Conservation (phyloP, 208 protist species). For the Leishmania tarentolae region DNA sequence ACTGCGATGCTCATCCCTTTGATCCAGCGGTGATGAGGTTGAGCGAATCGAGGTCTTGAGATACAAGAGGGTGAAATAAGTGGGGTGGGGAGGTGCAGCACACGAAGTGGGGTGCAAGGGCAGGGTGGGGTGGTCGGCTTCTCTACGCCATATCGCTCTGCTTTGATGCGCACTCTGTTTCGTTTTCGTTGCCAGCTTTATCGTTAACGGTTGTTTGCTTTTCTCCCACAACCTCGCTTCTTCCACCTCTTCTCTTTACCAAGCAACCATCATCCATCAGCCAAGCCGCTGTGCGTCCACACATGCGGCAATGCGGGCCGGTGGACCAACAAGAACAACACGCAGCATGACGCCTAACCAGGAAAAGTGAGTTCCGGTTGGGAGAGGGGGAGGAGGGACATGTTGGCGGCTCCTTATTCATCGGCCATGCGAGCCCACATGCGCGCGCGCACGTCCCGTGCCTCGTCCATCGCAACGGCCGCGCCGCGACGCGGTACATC, state of each 20-base stretch:
- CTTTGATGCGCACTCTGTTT: not conserved
- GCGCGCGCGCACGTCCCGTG: conserved; percentile 15
- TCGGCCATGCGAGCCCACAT: conserved; percentile 13
- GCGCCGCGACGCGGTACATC: conserved; percentile 17
- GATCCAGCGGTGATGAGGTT: not conserved
- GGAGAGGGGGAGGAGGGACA: not conserved
- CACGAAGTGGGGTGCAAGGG: not conserved
- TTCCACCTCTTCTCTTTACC: not conserved
- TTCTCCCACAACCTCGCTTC: not conserved
- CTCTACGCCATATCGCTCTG: not conserved
- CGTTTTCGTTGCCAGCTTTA: not conserved
- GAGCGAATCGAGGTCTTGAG: not conserved
- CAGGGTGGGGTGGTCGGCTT: not conserved
- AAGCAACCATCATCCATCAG: not conserved
- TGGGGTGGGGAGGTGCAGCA: not conserved
- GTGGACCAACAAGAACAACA: not conserved
- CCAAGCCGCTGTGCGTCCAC: not conserved
- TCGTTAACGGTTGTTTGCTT: not conserved
- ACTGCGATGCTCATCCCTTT: not conserved
- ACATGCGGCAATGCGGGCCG: not conserved
- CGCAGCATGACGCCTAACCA: not conserved
- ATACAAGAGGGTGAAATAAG: not conserved
- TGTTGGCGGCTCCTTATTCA: not conserved
- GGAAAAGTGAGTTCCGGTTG: not conserved
- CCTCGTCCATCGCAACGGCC: conserved; percentile 2